These are phyloP conservation scores for Aspergillus hortae DNA, from an alignment of 2,329 filamentous ascomycete genomes.

Conservation along the genomic window DNA sequence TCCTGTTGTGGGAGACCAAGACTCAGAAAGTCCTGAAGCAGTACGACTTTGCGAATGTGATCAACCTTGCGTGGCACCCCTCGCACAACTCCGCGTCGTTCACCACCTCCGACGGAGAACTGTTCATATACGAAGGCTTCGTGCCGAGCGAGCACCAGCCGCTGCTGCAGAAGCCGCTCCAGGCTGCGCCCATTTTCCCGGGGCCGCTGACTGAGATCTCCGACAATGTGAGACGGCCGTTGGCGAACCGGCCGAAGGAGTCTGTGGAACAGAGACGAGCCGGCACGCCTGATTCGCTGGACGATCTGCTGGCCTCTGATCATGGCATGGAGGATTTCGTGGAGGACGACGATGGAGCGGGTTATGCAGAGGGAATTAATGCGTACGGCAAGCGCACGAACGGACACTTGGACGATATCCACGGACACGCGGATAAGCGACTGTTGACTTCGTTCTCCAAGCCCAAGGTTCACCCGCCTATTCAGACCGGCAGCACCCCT, in stretches of 20 bases:
- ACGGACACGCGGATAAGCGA: constrained; percentile 50
- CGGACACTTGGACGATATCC: constrained; percentile 44
- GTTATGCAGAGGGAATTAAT: constrained; percentile 69
- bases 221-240: constrained; percentile 58
- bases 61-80: constrained; percentile 88
- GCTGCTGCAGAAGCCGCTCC: constrained; percentile 52
- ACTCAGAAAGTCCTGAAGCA: constrained; percentile 77
- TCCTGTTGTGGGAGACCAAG: constrained; percentile 78
- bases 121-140: constrained; percentile 74
- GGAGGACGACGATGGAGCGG: constrained; percentile 90
- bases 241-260: constrained; percentile 55
- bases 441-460: constrained; percentile 48
- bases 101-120: constrained; percentile 85
- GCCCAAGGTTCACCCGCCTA: constrained; percentile 73
- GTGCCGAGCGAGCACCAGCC: constrained; percentile 49
- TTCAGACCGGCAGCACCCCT: constrained; percentile 91
- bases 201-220: constrained; percentile 70
- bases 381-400: constrained; percentile 61
- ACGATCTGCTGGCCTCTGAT: constrained; percentile 70
- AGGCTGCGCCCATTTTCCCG: constrained; percentile 82
- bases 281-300: constrained; percentile 71
- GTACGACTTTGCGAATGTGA: constrained; percentile 76
- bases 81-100: constrained; percentile 85
- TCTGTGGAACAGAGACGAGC: constrained; percentile 52
- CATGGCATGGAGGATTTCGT: constrained; percentile 77